Base-by-base conservation (phyloP, 257 asterid species). In the Fraxinus pennsylvanica region DNA sequence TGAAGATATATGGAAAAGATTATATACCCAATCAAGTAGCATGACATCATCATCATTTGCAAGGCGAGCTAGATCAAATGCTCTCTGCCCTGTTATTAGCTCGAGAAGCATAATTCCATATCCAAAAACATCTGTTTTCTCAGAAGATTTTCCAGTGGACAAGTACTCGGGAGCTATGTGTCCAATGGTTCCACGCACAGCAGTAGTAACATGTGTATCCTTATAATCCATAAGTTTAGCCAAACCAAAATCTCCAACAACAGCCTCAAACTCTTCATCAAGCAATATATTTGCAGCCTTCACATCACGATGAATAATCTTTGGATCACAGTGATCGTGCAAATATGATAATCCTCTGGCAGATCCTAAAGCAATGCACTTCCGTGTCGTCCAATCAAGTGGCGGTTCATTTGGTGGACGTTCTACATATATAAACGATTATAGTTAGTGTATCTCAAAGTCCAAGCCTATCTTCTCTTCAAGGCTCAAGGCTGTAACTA, bases 171-270 rank as follows among this genome's bases (percentile, higher is more conserved):
- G 91, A 38, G 91, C 91, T 52, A 88, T 88, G 85, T 88, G 91
- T 66, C 91, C 91, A 43, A 88, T 86, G 4, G 91, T 88, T 47
- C 91, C 91, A 75, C 91, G 89, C 35, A 88, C 91, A n/a, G 91
- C 91, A 12, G 91, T 88, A 8, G 91, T 88, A 54, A 88, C 92
- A 15, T 88, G 92, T 0, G 92, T 86, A 41, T 88, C 92, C 75
- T 86, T 86, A 72, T 88, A 86, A 72, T 88, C 92, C 92, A 88
- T 86, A 41, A 88, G 85, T 67, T 86, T 88, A 77, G 92, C 92
- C 84, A 88, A 75, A 45, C 92, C 92, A n/a, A 88, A 88, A 79
- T 88, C 92, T 70, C 92, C 92, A 5, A 88, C 92, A 0, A 88
- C 92, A 0, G 92, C 92, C 80, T 88, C 92, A 74, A 88, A 88